Evolutionary conservation across 495 filamentous ascomycete genomes (phyloP), one percentile per base, ranked within the genome.

Genomic region (Evansstolkia leycettana): DNA sequence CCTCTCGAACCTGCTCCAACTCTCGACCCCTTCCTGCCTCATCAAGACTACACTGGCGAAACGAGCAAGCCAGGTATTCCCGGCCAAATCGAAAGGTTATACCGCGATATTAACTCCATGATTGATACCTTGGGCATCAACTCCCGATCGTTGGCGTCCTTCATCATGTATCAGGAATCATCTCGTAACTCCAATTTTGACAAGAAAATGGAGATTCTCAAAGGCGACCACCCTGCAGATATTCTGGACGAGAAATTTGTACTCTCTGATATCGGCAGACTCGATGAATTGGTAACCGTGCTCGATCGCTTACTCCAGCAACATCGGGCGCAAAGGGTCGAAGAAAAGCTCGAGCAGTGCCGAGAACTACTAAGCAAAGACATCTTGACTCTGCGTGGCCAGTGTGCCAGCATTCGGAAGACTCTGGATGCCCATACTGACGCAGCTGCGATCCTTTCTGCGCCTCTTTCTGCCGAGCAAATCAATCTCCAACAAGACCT

Each of bases 51-150:
- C 54, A 65, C 67, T 34, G 70, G 69, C 2, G 52, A 64, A n/a
- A 63, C 66, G 0, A 51, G 50, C 17, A 72, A 73, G 38, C 69
- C 72, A 24, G 78, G 74, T 16, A 67, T 86, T 42, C 72, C 82
- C 13, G 75, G 79, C 24, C 77, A 85, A 56, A 81, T 92, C 38
- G 92, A 96, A 52, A 69, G 76, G 16, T 62, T 95, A 0, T 96
- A 88, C 57, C 72, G 84, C 10, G 92, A 95, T 43, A 84, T 94
- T 46, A 96, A 96, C 54, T 82, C 81, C 9, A 99, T 96, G 90
- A 72, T 96, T 17, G 87, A 95, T 48, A 87, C 82, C 2, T 56
- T 95, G 13, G 92, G 88, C 5, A 67, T 96, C 20, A 95, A 95
- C 53, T 76, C 81, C 17, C 76, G 84, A 3, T 73, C 78, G 8